Conservation (phyloP, 768 basidiomycete genomes). For the Cystofilobasidium ferigula region DNA sequence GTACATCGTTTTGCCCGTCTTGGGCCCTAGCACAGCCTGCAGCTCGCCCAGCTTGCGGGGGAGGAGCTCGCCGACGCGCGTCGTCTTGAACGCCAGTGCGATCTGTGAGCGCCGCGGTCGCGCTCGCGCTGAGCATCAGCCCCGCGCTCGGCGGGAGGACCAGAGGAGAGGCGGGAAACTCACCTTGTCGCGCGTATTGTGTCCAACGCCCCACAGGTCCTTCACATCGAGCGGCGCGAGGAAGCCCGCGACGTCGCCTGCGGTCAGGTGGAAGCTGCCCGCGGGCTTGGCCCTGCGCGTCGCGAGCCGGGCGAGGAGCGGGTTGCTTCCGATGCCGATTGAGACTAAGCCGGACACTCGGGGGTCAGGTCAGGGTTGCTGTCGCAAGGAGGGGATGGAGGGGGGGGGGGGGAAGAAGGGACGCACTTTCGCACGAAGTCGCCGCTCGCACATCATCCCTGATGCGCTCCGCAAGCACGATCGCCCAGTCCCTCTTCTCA, state of each 20-base stretch:
- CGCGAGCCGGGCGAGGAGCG: conserved; percentile 83
- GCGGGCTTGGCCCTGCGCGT: conserved; percentile 86
- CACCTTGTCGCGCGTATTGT: conserved; percentile 56
- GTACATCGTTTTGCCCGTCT: conserved; percentile 71
- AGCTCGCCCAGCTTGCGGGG: conserved; percentile 55
- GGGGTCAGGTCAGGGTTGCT: background rate
- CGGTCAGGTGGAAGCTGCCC: conserved; percentile 62
- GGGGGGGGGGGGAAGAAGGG: conserved; percentile 20
- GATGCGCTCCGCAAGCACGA: conserved; percentile 68
- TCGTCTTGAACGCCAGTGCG: conserved; percentile 61
- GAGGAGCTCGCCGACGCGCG: conserved; percentile 56
- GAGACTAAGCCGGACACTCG: conserved; percentile 49
- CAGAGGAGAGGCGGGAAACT: too few species aligned
- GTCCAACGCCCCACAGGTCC: conserved; percentile 79
- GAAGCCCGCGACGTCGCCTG: conserved; percentile 34
- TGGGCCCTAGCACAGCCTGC: conserved; percentile 62
- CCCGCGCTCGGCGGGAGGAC: too few species aligned
- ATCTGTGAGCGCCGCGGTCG: too few species aligned
- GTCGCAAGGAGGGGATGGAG: conserved; percentile 12
- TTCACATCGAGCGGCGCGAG: conserved; percentile 56
- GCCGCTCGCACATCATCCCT: conserved; percentile 60
- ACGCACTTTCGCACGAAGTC: conserved; percentile 75
- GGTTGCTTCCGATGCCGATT: conserved; percentile 83
- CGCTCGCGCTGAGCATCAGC: background rate
- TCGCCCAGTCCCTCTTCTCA: conserved; percentile 49